Evolutionary conservation across 176 grass and related monocot species (phyloP).

Genomic region (Musa itinerans): DNA sequence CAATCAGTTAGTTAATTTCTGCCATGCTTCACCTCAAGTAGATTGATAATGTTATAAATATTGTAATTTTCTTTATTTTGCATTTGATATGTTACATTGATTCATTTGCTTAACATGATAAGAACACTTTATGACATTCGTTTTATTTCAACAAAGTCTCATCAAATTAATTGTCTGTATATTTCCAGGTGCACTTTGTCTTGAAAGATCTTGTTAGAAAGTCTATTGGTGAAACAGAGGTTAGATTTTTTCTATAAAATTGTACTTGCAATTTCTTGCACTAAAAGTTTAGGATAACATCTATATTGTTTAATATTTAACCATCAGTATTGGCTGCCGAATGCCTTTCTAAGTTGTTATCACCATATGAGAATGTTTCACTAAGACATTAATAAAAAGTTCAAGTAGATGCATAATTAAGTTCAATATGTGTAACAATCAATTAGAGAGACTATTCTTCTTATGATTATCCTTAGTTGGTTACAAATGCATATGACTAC

Average conservation of each 20-base stretch:
- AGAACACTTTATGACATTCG: neutral
- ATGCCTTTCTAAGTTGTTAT: neutral
- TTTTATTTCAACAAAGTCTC: neutral
- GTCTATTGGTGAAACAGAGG: constrained; percentile 15
- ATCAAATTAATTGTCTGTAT: neutral
- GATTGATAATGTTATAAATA: too few species aligned
- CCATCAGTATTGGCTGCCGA: neutral
- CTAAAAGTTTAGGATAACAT: too few species aligned
- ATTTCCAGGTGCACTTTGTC: constrained; percentile 17
- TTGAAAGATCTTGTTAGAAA: constrained; percentile 21
- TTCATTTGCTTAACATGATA: too few species aligned
- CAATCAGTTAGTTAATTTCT: neutral
- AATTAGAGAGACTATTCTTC: too few species aligned
- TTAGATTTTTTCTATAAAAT: neutral
- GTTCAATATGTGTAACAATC: neutral
- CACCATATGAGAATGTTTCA: neutral
- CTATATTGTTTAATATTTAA: too few species aligned
- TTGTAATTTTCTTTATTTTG: neutral
- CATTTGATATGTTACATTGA: neutral
- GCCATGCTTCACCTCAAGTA: neutral
- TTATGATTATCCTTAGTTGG: too few species aligned
- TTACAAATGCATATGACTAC: too few species aligned
- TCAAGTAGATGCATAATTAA: neutral
- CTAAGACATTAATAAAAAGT: neutral
- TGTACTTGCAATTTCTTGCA: neutral